These are phyloP conservation scores for Cucurbitaria berberidis DNA, from an alignment of 2,329 filamentous ascomycete genomes.

Conservation along the genomic window DNA sequence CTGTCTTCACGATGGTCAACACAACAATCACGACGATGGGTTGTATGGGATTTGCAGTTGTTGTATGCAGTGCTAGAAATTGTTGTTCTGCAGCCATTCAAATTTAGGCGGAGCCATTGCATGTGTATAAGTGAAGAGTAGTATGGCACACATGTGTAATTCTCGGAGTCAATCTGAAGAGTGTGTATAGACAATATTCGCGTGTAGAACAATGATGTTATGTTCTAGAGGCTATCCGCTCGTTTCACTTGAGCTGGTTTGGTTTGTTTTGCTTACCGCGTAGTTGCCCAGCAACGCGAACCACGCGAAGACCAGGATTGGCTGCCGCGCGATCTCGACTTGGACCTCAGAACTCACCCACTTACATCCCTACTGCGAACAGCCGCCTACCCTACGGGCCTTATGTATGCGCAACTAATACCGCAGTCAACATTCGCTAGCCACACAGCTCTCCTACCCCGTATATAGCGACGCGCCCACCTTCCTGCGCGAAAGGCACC, in stretches of 20 bases:
- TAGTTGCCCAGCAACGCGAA: conserved; percentile 35
- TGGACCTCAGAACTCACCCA: conserved; percentile 28
- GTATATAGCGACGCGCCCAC: conserved; percentile 28
- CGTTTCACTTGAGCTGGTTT: neutral
- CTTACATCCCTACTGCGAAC: conserved; percentile 46
- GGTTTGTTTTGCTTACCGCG: conserved; percentile 14
- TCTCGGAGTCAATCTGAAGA: neutral
- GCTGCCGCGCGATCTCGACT: conserved; percentile 27
- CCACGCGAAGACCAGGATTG: conserved; percentile 32
- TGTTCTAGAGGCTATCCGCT: too few relatives aligned
- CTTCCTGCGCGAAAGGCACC: conserved; percentile 16
- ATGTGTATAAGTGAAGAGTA: too few relatives aligned
- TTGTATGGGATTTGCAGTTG: neutral
- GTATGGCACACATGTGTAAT: too few relatives aligned
- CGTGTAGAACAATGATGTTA: too few relatives aligned
- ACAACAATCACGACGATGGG: too few relatives aligned
- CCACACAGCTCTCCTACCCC: conserved; percentile 26
- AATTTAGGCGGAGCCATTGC: neutral
- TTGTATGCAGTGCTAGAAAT: neutral
- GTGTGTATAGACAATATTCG: neutral
- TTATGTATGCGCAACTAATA: conserved; percentile 50
- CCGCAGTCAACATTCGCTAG: conserved; percentile 49
- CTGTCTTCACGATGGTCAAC: too few relatives aligned
- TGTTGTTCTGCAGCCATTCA: neutral
- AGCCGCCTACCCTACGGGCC: conserved; percentile 38